These are phyloP conservation scores for Leptoxyphium fumago DNA, from an alignment of 2,329 filamentous ascomycete species.

Conservation along the genomic window DNA sequence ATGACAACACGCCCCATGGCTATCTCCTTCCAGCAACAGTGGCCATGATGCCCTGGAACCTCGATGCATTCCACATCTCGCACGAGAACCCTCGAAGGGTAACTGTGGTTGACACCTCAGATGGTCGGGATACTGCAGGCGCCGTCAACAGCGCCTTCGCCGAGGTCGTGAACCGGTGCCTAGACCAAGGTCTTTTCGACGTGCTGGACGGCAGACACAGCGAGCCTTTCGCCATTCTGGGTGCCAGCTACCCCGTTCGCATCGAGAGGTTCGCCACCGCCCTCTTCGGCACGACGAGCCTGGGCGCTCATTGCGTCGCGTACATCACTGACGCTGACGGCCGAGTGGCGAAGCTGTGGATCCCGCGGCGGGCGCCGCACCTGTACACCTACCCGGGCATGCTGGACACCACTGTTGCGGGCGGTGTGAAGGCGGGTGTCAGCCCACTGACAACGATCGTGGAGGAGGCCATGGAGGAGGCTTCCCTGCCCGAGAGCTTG, in stretches of 20 bases:
- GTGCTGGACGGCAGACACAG: constrained; percentile 63
- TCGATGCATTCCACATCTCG: constrained; percentile 42
- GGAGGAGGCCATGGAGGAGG: constrained; percentile 79
- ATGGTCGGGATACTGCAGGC: constrained; percentile 46
- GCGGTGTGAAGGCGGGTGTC: constrained; percentile 70
- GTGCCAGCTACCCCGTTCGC: constrained; percentile 47
- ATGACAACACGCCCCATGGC: constrained; percentile 44
- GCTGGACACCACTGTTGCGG: constrained; percentile 85
- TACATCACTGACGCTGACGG: constrained; percentile 46
- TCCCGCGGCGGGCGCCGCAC: constrained; percentile 55
- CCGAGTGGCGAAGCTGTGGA: constrained; percentile 50
- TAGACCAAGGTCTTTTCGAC: constrained; percentile 44
- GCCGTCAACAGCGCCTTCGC: constrained; percentile 41
- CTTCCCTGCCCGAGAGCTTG: constrained; percentile 54
- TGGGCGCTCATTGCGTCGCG: constrained; percentile 66
- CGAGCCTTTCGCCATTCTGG: constrained; percentile 63
- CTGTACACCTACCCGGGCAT: constrained; percentile 81
- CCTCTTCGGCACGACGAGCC: constrained; percentile 58
- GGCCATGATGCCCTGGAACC: constrained; percentile 38
- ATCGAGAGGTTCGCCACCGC: constrained; percentile 60
- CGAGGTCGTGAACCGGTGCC: constrained; percentile 45
- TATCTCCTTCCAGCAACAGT: constrained; percentile 48
- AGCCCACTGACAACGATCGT: constrained; percentile 65
- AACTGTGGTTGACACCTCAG: constrained; percentile 39
- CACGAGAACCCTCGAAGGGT: constrained; percentile 45